Evolutionary conservation across 139 green algal genomes (phyloP).

Genomic region (Bryopsis sp.): DNA sequence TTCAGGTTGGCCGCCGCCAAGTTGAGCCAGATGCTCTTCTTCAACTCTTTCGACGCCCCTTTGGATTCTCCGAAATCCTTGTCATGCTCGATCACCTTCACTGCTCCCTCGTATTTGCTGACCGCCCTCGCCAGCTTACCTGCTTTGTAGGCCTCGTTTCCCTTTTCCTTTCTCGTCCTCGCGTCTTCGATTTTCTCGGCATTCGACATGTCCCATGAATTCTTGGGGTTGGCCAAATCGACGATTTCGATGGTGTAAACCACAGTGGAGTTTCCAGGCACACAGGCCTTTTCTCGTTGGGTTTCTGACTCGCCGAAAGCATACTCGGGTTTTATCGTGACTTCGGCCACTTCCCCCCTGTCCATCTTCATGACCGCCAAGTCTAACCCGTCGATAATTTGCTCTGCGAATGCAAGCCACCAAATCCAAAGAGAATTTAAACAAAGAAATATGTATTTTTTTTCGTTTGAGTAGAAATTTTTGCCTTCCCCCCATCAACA

Average conservation of each 20-base stretch:
- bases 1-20: conserved; percentile 76
- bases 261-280: conserved; percentile 39
- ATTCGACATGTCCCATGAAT: conserved; percentile 78
- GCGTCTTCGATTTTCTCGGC: conserved; percentile 77
- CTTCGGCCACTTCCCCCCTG: conserved; percentile 55
- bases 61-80: conserved; percentile 45
- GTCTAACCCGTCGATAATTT: conserved; percentile 71
- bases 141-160: conserved; percentile 73
- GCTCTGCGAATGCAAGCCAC: conserved; percentile 27
- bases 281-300: conserved; percentile 20
- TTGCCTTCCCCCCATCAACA: too few species aligned
- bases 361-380: conserved; percentile 83
- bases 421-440: too few species aligned
- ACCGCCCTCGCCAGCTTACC: conserved; percentile 54
- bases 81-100: conserved; percentile 50
- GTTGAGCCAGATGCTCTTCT: conserved; percentile 71
- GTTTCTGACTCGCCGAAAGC: conserved; percentile 42
- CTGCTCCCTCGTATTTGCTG: conserved; percentile 52
- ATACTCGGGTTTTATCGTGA: conserved; percentile 66
- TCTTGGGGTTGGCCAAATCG: conserved; percentile 71
- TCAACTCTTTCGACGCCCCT: conserved; percentile 56
- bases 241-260: conserved; percentile 57
- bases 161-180: conserved; percentile 67
- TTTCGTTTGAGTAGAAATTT: too few species aligned
- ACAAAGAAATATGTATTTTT: too few species aligned